Percentiles rank a stretch among this genome's conserved stretches.
Conservation (phyloP, 371 early-diverging fungal genomes). For the Apophysomyces variabilis region DNA sequence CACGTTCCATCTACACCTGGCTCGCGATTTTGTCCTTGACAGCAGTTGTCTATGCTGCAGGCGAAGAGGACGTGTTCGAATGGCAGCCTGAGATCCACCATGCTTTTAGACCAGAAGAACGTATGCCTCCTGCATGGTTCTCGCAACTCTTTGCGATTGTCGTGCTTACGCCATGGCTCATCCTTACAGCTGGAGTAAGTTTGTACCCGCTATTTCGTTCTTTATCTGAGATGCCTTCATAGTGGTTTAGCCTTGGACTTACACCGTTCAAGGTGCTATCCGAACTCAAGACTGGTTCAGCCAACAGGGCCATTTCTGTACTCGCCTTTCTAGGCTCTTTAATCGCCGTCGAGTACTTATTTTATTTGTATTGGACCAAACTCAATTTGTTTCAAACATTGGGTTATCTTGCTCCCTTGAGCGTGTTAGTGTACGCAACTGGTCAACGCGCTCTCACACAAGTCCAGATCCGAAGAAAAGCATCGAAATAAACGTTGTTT, state of each 20-base stretch:
- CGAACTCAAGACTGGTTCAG: conserved; percentile 29
- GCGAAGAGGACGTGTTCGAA: conserved; percentile 53
- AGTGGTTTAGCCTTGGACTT: conserved; percentile 64
- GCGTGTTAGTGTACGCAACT: conserved; percentile 57
- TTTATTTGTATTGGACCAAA: conserved; percentile 73
- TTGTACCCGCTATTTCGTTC: neutral
- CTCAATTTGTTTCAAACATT: conserved; percentile 76
- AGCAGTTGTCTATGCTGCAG: conserved; percentile 33
- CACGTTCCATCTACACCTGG: conserved; percentile 15
- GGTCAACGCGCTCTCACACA: conserved; percentile 63
- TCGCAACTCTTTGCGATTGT: conserved; percentile 60
- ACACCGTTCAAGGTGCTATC: conserved; percentile 47
- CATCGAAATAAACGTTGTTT: conserved; percentile 7
- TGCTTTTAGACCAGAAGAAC: conserved; percentile 64
- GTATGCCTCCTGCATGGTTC: conserved; percentile 62
- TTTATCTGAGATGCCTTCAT: conserved; percentile 5
- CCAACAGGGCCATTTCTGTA: conserved; percentile 45
- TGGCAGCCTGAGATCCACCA: conserved; percentile 72
- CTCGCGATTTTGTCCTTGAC: conserved; percentile 5
- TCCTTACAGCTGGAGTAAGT: conserved; percentile 64
- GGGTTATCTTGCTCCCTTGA: conserved; percentile 59
- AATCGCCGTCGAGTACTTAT: conserved; percentile 60
- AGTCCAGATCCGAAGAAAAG: conserved; percentile 44
- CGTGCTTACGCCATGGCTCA: conserved; percentile 69
- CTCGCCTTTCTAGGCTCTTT: conserved; percentile 62